A percentile compares a stretch with the other conserved stretches of the same genome.
phyloP scores from a whole-genome alignment of 2,329 filamentous ascomycete species.

The Amauroascus niger region DNA sequence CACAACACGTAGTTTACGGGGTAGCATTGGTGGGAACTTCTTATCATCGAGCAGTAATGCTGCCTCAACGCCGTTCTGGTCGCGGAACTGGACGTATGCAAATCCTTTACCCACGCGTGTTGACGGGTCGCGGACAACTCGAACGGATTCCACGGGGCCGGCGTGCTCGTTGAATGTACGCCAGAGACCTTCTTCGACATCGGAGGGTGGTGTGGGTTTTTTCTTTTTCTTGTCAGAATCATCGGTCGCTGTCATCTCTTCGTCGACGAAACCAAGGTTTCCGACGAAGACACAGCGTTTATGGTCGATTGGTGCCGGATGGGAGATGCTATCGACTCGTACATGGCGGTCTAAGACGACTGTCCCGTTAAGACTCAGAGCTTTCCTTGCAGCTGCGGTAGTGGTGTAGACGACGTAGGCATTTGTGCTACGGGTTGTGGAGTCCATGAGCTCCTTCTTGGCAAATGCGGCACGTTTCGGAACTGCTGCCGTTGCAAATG shows the following conservation, averaged over 20 bases:
- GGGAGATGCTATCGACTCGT: slow-evolving; percentile 80
- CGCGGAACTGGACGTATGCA: slow-evolving; percentile 93
- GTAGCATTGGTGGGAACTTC: slow-evolving; percentile 90
- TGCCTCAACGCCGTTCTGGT: slow-evolving; percentile 80
- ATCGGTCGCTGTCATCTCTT: slow-evolving; percentile 60
- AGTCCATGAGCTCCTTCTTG: slow-evolving; percentile 78
- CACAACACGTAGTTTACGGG: slow-evolving; percentile 72
- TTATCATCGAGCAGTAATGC: slow-evolving; percentile 81
- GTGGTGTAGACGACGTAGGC: slow-evolving; percentile 87
- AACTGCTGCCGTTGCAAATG: slow-evolving; percentile 62
- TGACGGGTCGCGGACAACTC: slow-evolving; percentile 77
- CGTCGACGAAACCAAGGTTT: slow-evolving; percentile 91
- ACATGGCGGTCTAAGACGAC: slow-evolving; percentile 78
- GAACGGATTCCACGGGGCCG: slow-evolving; percentile 83
- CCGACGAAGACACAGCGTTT: slow-evolving; percentile 91
- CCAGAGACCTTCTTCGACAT: slow-evolving; percentile 73
- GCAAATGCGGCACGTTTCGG: slow-evolving; percentile 94
- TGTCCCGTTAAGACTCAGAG: slow-evolving; percentile 71
- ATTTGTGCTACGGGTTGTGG: slow-evolving; percentile 86
- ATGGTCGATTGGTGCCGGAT: slow-evolving; percentile 73
- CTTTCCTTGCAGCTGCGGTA: slow-evolving; percentile 62
- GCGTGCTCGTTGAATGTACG: slow-evolving; percentile 32
- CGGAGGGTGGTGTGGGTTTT: slow-evolving; percentile 60
- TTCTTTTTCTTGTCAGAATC: slow-evolving; percentile 63
- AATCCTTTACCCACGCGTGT: slow-evolving; percentile 95